These are phyloP conservation scores for Nemania bipapillata DNA, from an alignment of 2,329 filamentous ascomycete genomes.

Conservation along the genomic window DNA sequence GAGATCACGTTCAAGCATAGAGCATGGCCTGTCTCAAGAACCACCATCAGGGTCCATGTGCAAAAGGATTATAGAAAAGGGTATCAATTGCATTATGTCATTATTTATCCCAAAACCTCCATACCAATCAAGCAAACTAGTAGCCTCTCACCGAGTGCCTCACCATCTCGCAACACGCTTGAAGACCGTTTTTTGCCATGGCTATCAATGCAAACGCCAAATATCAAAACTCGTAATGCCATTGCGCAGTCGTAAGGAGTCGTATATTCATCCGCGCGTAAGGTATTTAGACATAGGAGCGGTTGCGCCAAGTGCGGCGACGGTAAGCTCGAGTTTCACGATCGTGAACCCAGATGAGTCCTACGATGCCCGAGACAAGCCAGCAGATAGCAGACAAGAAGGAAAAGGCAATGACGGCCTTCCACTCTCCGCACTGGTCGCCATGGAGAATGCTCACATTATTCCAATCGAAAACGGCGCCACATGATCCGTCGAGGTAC, in stretches of 20 bases:
- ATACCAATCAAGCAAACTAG: conserved; percentile 8
- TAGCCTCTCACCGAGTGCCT: background rate
- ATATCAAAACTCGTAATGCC: background rate
- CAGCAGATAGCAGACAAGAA: conserved; percentile 78
- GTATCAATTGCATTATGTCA: conserved; percentile 30
- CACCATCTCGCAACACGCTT: background rate
- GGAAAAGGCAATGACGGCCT: conserved; percentile 75
- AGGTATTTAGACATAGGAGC: conserved; percentile 47
- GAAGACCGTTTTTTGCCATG: background rate
- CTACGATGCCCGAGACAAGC: conserved; percentile 71
- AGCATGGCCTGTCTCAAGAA: background rate
- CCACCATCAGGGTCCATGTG: background rate
- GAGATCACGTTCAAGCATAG: background rate
- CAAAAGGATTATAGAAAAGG: conserved; percentile 12
- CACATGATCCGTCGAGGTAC: conserved; percentile 58
- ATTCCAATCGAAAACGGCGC: conserved; percentile 69
- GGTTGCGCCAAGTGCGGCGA: conserved; percentile 46
- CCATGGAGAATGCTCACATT: conserved; percentile 61
- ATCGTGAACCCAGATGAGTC: conserved; percentile 64
- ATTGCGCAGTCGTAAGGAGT: too few species aligned
- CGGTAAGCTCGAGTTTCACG: conserved; percentile 51
- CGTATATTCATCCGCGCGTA: background rate
- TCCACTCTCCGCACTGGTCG: conserved; percentile 73
- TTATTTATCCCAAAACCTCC: background rate
- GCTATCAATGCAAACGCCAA: background rate